phyloP scores from a whole-genome alignment of 2,329 filamentous ascomycete genomes.

The Rugonectria rugulosa region DNA sequence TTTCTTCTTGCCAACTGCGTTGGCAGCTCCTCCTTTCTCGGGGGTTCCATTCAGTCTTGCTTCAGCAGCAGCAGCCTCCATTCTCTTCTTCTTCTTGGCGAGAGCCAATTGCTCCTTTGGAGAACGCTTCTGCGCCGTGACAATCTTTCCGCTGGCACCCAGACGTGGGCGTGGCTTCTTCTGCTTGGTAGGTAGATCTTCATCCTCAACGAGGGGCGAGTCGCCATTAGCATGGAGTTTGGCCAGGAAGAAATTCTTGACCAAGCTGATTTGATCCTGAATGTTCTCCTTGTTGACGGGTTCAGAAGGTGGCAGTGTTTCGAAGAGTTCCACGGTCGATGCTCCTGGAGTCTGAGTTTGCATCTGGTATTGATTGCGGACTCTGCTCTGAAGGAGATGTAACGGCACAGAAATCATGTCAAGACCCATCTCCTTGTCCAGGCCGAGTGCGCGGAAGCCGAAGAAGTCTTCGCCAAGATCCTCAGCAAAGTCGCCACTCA shows the following conservation, averaged over 20 bases:
- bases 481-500: conserved; percentile 95
- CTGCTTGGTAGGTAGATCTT: conserved; percentile 93
- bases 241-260: conserved; percentile 89
- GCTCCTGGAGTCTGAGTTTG: conserved; percentile 71
- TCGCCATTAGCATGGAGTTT: conserved; percentile 85
- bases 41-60: conserved; percentile 49
- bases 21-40: conserved; percentile 46
- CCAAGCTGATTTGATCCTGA: conserved; percentile 81
- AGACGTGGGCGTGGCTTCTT: conserved; percentile 73
- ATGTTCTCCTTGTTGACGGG: conserved; percentile 82
- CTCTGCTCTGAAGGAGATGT: conserved; percentile 90
- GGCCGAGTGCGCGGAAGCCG: conserved; percentile 92
- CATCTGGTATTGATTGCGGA: conserved; percentile 84
- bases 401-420: conserved; percentile 90
- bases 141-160: conserved; percentile 82
- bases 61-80: conserved; percentile 66
- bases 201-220: conserved; percentile 87
- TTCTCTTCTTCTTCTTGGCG: conserved; percentile 88
- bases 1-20: conserved; percentile 63
- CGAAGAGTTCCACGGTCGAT: conserved; percentile 68
- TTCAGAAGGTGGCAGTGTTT: conserved; percentile 73
- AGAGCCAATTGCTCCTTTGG: conserved; percentile 83
- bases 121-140: conserved; percentile 82
- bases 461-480: conserved; percentile 99
- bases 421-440: conserved; percentile 89